Evolutionary conservation across 805 yeast species (phyloP).

Genomic region (Teunomyces pallodes): DNA sequence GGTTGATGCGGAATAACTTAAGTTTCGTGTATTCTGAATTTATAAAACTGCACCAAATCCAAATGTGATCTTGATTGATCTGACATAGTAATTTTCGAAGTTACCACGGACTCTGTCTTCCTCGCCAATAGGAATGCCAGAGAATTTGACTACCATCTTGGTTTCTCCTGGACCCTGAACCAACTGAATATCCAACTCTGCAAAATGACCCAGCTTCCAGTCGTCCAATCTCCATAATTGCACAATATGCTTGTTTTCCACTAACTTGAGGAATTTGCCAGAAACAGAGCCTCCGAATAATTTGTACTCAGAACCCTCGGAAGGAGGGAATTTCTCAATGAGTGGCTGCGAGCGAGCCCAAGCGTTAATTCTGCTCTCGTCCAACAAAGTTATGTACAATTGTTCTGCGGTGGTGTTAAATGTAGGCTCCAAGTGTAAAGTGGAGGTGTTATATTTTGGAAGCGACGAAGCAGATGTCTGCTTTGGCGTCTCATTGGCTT

Average conservation of each 20-base stretch:
- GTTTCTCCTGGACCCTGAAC: constrained; percentile 86
- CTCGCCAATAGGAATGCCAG: constrained; percentile 93
- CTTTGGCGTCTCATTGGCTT: constrained; percentile 3
- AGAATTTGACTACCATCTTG: constrained; percentile 69
- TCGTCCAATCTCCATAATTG: constrained; percentile 85
- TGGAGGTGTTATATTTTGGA: constrained; percentile 77
- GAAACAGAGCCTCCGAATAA: constrained; percentile 85
- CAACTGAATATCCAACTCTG: constrained; percentile 62
- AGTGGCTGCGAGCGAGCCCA: constrained; percentile 81
- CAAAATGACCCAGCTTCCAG: constrained; percentile 86
- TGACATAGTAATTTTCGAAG: constrained; percentile 85
- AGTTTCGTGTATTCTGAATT: background rate
- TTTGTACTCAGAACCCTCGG: constrained; percentile 60
- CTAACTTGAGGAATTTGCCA: constrained; percentile 64
- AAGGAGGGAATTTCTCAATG: constrained; percentile 47
- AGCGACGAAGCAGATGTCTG: constrained; percentile 19
- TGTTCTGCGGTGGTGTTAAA: constrained; percentile 90
- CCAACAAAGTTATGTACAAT: constrained; percentile 71
- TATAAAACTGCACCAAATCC: constrained; percentile 93
- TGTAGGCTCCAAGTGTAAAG: constrained; percentile 69
- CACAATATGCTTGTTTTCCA: constrained; percentile 56
- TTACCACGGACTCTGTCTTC: constrained; percentile 83
- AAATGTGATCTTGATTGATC: constrained; percentile 85
- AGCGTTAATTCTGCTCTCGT: constrained; percentile 75
- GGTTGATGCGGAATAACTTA: background rate